Conservation (phyloP, 371 early-diverging fungal genomes). For the Mortierella sp. region DNA sequence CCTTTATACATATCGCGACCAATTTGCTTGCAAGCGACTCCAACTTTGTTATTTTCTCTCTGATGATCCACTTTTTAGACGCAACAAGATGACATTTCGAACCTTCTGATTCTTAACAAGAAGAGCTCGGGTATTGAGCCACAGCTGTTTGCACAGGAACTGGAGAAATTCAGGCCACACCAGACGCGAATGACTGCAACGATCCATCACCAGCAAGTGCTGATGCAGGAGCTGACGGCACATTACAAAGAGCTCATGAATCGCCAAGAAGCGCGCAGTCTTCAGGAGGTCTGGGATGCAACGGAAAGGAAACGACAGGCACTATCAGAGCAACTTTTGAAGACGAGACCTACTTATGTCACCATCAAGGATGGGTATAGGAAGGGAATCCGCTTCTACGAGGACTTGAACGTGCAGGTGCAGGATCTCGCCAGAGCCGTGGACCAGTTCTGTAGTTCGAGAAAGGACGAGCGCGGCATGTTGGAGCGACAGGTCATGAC, state of each 20-base stretch:
- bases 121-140: slow-evolving; percentile 77
- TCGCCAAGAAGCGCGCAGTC: slow-evolving; percentile 73
- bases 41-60: too few relatives aligned
- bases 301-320: slow-evolving; percentile 70
- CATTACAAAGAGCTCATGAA: slow-evolving; percentile 83
- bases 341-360: slow-evolving; percentile 65
- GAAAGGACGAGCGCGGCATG: slow-evolving; percentile 74
- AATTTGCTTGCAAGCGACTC: background rate
- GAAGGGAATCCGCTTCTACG: slow-evolving; percentile 85
- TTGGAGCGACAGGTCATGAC: slow-evolving; percentile 69
- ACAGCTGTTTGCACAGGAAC: slow-evolving; percentile 88
- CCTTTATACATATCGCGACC: background rate
- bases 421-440: slow-evolving; percentile 69
- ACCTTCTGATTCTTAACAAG: slow-evolving; percentile 84
- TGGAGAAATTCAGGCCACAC: slow-evolving; percentile 89
- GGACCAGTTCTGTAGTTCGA: slow-evolving; percentile 71
- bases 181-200: slow-evolving; percentile 79
- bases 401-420: slow-evolving; percentile 73
- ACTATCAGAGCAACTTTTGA: slow-evolving; percentile 66
- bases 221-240: slow-evolving; percentile 78
- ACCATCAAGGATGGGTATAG: slow-evolving; percentile 74
- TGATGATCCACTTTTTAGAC: slow-evolving; percentile 58
- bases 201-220: slow-evolving; percentile 78
- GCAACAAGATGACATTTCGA: slow-evolving; percentile 90
- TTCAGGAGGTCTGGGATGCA: slow-evolving; percentile 75